Percentiles rank a stretch among this genome's conserved stretches.
phyloP scores from a whole-genome alignment of 2,329 filamentous ascomycete genomes.

The Apiospora kogelbergensis region DNA sequence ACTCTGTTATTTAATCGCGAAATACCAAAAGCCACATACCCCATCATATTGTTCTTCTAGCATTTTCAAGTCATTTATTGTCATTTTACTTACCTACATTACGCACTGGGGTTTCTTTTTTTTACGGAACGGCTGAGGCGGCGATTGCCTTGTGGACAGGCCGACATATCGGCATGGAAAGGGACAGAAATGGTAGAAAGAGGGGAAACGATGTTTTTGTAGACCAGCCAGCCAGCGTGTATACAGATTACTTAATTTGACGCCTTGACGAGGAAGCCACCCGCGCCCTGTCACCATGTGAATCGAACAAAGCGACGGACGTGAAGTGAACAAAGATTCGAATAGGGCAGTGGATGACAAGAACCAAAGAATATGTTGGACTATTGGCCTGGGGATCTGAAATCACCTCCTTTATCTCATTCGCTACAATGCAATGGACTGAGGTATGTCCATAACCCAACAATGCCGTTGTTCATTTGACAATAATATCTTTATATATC shows the following conservation, averaged over 20 bases:
- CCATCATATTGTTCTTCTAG: not conserved
- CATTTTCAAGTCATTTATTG: not conserved
- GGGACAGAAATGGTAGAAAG: not conserved
- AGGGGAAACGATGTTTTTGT: not conserved
- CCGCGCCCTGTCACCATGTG: not conserved
- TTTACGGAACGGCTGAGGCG: not conserved
- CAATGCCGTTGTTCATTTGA: not conserved
- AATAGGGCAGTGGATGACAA: too few species aligned
- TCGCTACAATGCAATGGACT: not conserved
- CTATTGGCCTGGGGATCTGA: too few species aligned
- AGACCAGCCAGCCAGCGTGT: not conserved
- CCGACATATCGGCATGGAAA: not conserved
- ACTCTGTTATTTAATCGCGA: not conserved
- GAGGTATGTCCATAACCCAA: not conserved
- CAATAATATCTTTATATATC: not conserved
- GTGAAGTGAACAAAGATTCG: slow-evolving; percentile 1
- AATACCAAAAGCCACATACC: slow-evolving; percentile 8
- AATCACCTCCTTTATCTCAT: not conserved
- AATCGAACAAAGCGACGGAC: not conserved
- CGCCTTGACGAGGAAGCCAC: not conserved
- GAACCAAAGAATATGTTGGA: not conserved
- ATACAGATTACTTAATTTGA: not conserved
- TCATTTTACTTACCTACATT: not conserved
- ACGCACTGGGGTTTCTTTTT: not conserved
- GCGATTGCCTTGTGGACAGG: not conserved